phyloP scores from a whole-genome alignment of 2,329 filamentous ascomycete species.

The Botrytis cinerea region DNA sequence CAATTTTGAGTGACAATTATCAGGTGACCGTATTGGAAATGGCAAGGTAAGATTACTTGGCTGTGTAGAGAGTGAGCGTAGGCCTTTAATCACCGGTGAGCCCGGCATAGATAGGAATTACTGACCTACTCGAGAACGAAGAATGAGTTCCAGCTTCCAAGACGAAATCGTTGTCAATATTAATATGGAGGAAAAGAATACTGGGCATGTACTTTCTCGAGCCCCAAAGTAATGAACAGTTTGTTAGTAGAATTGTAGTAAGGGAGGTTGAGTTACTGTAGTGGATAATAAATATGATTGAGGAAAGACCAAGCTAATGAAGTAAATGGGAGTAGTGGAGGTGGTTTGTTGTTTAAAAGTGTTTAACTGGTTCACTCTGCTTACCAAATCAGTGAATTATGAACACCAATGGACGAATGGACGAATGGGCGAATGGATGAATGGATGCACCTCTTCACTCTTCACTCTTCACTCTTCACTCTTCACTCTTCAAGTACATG shows the following conservation, averaged over 20 bases:
- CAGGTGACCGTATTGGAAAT: not conserved
- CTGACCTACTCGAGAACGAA: not conserved
- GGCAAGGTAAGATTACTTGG: not conserved
- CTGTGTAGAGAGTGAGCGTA: not conserved
- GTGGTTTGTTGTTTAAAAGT: not conserved
- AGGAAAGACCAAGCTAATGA: not conserved
- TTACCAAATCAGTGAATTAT: not conserved
- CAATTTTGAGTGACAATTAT: not conserved
- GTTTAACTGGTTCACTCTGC: not conserved
- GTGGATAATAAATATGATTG: not conserved
- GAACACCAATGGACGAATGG: not conserved
- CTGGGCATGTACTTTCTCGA: not conserved
- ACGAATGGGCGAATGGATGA: not conserved
- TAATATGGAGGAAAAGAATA: not conserved
- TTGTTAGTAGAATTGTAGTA: not conserved
- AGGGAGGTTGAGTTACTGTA: not conserved
- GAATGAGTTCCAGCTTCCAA: not conserved
- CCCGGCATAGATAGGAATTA: not conserved
- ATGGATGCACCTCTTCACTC: not conserved
- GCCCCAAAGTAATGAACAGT: not conserved
- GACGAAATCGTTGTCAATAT: not conserved
- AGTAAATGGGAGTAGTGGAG: not conserved
- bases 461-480: not conserved
- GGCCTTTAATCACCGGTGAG: not conserved
- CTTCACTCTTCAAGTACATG: not conserved